Conservation (phyloP, 495 filamentous ascomycete species). For the Aspergillus sparsus region DNA sequence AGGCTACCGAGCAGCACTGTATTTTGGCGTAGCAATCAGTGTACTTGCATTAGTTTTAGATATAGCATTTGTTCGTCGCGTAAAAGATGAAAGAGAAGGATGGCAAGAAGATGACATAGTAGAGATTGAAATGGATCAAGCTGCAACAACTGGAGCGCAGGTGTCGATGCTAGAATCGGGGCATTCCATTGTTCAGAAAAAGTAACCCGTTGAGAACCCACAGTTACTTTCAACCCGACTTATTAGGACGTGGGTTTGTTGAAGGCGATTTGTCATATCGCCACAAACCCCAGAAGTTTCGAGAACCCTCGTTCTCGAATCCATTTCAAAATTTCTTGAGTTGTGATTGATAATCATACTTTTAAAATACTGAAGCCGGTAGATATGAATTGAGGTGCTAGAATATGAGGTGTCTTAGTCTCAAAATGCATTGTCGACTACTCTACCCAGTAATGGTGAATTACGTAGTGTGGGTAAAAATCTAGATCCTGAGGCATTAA, state of each 20-base stretch:
- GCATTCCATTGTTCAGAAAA: conserved; percentile 7
- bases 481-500: conserved; percentile 1
- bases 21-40: conserved; percentile 47
- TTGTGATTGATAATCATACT: too few species aligned
- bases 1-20: conserved; percentile 47
- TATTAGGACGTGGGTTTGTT: not conserved
- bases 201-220: not conserved
- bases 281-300: not conserved
- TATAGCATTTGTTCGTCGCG: conserved; percentile 39
- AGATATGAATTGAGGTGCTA: too few species aligned
- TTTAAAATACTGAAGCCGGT: too few species aligned
- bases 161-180: conserved; percentile 5
- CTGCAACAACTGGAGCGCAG: conserved; percentile 23
- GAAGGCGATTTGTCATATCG: not conserved
- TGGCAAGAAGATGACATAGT: conserved; percentile 37
- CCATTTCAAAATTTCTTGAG: not conserved
- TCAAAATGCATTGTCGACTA: too few species aligned
- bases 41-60: conserved; percentile 41
- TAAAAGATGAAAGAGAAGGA: conserved; percentile 46
- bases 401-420: too few species aligned
- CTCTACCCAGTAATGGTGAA: too few species aligned
- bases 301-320: not conserved
- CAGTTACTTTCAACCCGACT: not conserved
- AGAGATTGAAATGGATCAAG: conserved; percentile 25
- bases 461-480: too few species aligned